Evolutionary conservation across 2,329 filamentous ascomycete species (phyloP), one percentile per base, ranked within the genome.

Genomic region (Clonostachys sp.): DNA sequence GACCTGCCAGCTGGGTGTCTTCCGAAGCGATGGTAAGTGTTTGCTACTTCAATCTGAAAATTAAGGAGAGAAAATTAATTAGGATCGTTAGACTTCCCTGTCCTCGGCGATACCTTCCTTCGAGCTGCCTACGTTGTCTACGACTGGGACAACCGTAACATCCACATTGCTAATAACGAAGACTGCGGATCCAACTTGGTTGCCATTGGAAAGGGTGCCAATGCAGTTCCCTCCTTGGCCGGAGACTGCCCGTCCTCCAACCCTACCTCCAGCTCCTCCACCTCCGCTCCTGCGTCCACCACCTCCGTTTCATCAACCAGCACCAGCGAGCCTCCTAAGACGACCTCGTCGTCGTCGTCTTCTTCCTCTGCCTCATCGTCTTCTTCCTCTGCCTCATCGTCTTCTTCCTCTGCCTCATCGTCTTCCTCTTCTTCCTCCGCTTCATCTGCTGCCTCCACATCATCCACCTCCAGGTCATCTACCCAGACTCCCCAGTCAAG

Each of bases 91-190:
- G 57, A 57, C n/a, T 61, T 64, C 48, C 65, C 63, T 14, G 61
- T 73, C 4, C 63, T 74, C 3, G 71, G 71, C 14, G 70, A 72
- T 45, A 70, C 69, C 6, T 74, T 74, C 56, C 60, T 74, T 33
- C 63, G 71, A 10, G 64, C 70, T 18, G 67, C 70, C 6, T 74
- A 73, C 30, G 67, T 70, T 16, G 69, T 73, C 24, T 72, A 63
- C 47, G 69, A 72, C 51, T 61, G 59, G 61, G 66, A 70, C 44
- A 70, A 72, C 56, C 56, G 57, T 20, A 59, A 65, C 24, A 55
- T 71, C 40, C 62, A 67, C 50, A 41, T 72, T 8, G 68, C 61
- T 6, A 62, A 64, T 45, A 64, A 62, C 17, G 61, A 59, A 40
- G 62, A 70, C 45, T 72, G 68, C 51, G 69, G 68, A 24, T 57